A percentile compares a stretch with the other conserved stretches of the same genome.
Evolutionary conservation across 768 basidiomycete species (phyloP).

Genomic region (Naganishia randhawae): DNA sequence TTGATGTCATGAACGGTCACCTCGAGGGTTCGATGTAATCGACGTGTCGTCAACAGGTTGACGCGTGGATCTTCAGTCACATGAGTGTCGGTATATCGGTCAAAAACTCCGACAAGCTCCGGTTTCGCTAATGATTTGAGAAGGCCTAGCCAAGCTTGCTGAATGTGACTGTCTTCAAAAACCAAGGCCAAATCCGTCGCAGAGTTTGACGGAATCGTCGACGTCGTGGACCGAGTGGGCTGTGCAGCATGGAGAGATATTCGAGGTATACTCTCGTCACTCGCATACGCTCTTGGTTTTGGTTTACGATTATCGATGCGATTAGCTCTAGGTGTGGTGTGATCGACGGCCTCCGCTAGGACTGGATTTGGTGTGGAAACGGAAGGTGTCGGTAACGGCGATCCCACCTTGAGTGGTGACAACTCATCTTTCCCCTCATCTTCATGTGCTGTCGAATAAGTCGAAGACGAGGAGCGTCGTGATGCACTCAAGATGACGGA

Average conservation of each 20-base stretch:
- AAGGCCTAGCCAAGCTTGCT: constrained; percentile 16
- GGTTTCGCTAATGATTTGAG: constrained; percentile 8
- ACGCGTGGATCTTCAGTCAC: not conserved
- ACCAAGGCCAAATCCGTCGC: not conserved
- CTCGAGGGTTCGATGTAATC: constrained; percentile 18
- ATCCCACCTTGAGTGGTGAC: constrained; percentile 3
- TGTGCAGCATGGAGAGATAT: constrained; percentile 7
- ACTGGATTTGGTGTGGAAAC: not conserved
- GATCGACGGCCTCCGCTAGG: not conserved
- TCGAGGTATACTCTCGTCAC: constrained; percentile 6
- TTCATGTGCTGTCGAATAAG: constrained; percentile 2
- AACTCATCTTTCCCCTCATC: constrained; percentile 11
- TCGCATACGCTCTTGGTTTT: not conserved
- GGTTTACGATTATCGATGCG: constrained; percentile 7
- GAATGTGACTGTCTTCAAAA: constrained; percentile 1
- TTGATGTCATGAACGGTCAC: constrained; percentile 25
- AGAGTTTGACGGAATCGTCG: not conserved
- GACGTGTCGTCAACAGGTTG: not conserved
- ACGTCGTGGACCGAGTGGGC: not conserved
- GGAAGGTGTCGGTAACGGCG: not conserved
- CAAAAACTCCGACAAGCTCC: constrained; percentile 6
- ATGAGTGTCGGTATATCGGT: not conserved
- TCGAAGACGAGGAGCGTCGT: not conserved
- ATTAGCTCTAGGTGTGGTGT: not conserved
- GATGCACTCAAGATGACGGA: not conserved